phyloP scores from a whole-genome alignment of 2,329 filamentous ascomycete species.

The Penicillium psychrosexuale region DNA sequence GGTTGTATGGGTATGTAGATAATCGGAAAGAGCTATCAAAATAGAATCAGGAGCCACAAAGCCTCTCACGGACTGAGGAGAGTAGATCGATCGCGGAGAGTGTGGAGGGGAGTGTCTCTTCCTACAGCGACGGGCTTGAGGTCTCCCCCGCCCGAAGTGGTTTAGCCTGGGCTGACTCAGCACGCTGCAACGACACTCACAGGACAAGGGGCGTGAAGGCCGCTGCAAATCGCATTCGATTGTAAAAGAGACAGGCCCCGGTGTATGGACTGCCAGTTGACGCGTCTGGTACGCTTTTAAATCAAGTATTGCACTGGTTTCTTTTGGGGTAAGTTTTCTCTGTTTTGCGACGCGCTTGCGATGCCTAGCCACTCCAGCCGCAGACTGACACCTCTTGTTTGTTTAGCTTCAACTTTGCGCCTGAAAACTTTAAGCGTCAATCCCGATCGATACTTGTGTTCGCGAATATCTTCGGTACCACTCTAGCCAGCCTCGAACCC shows the following conservation, averaged over 20 bases:
- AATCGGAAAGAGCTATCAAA: background rate
- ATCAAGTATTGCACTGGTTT: constrained; percentile 1
- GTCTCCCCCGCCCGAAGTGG: constrained; percentile 31
- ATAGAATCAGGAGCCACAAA: constrained; percentile 4
- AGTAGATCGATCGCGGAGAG: constrained; percentile 17
- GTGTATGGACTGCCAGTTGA: constrained; percentile 20
- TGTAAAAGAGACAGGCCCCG: constrained; percentile 22
- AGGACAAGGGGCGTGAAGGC: constrained; percentile 32
- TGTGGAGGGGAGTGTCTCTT: constrained; percentile 13
- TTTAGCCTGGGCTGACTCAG: constrained; percentile 38
- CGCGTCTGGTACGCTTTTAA: constrained; percentile 28
- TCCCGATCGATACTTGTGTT: background rate
- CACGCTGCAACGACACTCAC: constrained; percentile 35
- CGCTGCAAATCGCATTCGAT: constrained; percentile 33
- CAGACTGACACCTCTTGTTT: constrained; percentile 18
- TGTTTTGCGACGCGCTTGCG: constrained; percentile 20
- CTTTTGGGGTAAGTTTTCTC: constrained; percentile 14
- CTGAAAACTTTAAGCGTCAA: constrained; percentile 3
- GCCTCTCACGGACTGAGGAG: constrained; percentile 7
- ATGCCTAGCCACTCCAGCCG: constrained; percentile 11
- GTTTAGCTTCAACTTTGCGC: constrained; percentile 19
- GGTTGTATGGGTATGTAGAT: constrained; percentile 1
- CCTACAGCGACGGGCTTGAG: constrained; percentile 21
- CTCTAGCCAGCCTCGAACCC: background rate
- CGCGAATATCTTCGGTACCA: background rate